Evolutionary conservation across 495 filamentous ascomycete species (phyloP).

Genomic region (Xylaria venustula): DNA sequence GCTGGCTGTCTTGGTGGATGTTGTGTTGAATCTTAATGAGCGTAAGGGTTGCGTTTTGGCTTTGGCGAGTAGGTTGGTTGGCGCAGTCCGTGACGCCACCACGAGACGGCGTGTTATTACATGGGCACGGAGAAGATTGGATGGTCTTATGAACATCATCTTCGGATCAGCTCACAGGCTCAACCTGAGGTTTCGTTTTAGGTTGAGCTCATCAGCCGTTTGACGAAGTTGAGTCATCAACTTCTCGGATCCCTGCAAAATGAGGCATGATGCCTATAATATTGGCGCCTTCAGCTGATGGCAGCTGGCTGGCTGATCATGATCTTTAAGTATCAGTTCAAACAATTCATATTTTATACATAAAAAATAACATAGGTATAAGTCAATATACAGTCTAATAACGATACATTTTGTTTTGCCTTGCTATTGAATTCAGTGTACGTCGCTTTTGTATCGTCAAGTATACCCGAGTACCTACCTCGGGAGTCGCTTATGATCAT

Average conservation of each 20-base stretch:
- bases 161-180: background rate
- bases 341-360: too few species aligned
- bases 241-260: background rate
- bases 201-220: background rate
- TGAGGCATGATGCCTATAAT: background rate
- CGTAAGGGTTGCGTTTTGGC: background rate
- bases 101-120: background rate
- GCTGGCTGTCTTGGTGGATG: constrained; percentile 5
- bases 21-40: constrained; percentile 17
- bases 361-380: too few species aligned
- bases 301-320: background rate
- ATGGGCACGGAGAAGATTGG: background rate
- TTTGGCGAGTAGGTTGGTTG: background rate
- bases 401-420: too few species aligned
- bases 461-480: too few species aligned
- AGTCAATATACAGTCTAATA: too few species aligned
- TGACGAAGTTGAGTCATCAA: background rate
- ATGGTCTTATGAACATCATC: constrained; percentile 1
- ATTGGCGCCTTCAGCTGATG: background rate
- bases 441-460: too few species aligned
- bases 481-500: too few species aligned
- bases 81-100: background rate
- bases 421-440: too few species aligned
- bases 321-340: too few species aligned
- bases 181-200: background rate